phyloP scores from a whole-genome alignment of 2,329 filamentous ascomycete genomes.

The Aureobasidium namibiae region DNA sequence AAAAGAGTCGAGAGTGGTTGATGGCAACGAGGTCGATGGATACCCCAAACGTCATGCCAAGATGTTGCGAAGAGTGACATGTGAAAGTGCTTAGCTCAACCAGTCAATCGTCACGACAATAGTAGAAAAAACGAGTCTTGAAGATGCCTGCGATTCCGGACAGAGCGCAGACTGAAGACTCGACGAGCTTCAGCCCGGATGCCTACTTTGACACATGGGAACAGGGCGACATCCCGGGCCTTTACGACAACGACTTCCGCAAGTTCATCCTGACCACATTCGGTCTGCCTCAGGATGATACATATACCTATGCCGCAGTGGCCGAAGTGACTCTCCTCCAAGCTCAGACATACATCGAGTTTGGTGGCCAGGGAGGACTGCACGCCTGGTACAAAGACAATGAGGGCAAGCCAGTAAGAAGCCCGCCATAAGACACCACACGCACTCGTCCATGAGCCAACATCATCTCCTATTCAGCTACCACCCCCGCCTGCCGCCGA shows the following conservation, averaged over 20 bases:
- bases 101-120: not conserved
- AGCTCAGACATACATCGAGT: conserved; percentile 41
- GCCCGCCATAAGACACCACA: not conserved
- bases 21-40: not conserved
- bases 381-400: conserved; percentile 45
- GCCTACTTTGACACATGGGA: conserved; percentile 37
- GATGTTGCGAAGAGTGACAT: not conserved
- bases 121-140: not conserved
- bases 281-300: conserved; percentile 35
- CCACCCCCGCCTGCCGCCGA: conserved; percentile 47
- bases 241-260: conserved; percentile 36
- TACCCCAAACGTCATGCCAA: conserved; percentile 7
- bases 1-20: not conserved
- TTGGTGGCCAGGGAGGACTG: conserved; percentile 38
- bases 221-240: conserved; percentile 28
- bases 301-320: conserved; percentile 43
- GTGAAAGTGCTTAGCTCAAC: not conserved
- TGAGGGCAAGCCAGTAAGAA: conserved; percentile 31
- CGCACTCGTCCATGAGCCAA: not conserved
- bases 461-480: conserved; percentile 19
- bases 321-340: conserved; percentile 43
- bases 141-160: conserved; percentile 25
- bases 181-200: conserved; percentile 38
- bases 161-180: conserved; percentile 31
- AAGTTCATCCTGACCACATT: conserved; percentile 42